Percentiles rank a stretch among this genome's conserved stretches.
Conservation (phyloP, 1,284 basidiomycete species). For the Ceratobasidium papillatum region DNA sequence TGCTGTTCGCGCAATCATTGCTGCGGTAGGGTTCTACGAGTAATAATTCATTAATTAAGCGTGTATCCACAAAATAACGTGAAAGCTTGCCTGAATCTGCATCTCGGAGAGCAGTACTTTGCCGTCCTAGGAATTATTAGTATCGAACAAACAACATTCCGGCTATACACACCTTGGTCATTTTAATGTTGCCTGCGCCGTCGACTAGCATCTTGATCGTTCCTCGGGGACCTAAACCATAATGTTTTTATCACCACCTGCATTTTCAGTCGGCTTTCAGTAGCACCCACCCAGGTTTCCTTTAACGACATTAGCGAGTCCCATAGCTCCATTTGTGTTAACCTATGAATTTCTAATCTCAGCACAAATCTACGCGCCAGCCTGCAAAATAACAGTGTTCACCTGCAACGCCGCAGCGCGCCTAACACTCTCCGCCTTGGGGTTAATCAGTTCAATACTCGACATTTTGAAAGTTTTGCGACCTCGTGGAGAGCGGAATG, state of each 20-base stretch:
- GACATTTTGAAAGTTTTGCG: conserved; percentile 51
- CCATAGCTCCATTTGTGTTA: conserved; percentile 93
- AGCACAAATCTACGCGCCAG: conserved; percentile 26
- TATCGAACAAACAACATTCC: conserved; percentile 1
- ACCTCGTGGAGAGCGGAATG: neutral
- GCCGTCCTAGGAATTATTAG: conserved; percentile 67
- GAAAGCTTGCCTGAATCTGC: conserved; percentile 83
- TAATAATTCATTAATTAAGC: conserved; percentile 37
- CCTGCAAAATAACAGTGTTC: conserved; percentile 51
- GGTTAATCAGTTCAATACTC: conserved; percentile 92
- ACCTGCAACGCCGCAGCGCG: conserved; percentile 94
- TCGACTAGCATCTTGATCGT: conserved; percentile 99
- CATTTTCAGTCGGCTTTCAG: conserved; percentile 43
- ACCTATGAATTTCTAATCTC: conserved; percentile 61
- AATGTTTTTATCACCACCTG: neutral
- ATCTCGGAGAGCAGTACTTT: conserved; percentile 99
- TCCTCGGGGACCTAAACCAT: conserved; percentile 80
- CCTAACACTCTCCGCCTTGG: conserved; percentile 94
- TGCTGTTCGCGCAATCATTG: conserved; percentile 98
- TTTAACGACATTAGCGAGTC: conserved; percentile 96
- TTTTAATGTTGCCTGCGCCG: conserved; percentile 99
- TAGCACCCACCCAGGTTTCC: conserved; percentile 83
- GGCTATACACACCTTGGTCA: conserved; percentile 80
- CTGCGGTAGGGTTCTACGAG: conserved; percentile 89
- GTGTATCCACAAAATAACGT: neutral